Conservation (phyloP, 805 yeast species). For the Isabelozyma heimii region DNA sequence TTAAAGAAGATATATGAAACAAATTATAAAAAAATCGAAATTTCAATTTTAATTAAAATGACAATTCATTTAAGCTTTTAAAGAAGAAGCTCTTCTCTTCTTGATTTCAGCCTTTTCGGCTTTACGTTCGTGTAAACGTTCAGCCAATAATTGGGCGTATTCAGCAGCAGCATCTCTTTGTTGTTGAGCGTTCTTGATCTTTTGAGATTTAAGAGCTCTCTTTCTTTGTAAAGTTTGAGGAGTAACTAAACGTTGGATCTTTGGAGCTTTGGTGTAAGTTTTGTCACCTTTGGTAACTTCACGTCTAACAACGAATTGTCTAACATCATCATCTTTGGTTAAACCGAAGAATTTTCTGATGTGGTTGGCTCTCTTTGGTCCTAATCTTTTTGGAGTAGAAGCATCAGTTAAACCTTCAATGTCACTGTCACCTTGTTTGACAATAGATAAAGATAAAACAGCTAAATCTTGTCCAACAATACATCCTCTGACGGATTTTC, state of each 20-base stretch:
- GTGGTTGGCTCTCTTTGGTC: slow-evolving; percentile 99
- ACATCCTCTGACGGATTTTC: slow-evolving; percentile 99
- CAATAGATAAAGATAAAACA: slow-evolving; percentile 87
- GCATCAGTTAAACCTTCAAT: slow-evolving; percentile 94
- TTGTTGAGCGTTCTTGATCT: slow-evolving; percentile 95
- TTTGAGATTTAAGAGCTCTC: slow-evolving; percentile 92
- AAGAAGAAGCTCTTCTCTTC: slow-evolving; percentile 99
- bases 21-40: not conserved
- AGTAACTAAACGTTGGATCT: slow-evolving; percentile 98
- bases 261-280: slow-evolving; percentile 99
- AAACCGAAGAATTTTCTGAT: slow-evolving; percentile 99
- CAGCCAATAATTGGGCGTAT: slow-evolving; percentile 97
- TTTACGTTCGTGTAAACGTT: slow-evolving; percentile 97
- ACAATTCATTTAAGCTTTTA: slow-evolving; percentile 65
- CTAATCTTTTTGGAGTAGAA: slow-evolving; percentile 97
- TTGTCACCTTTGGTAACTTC: slow-evolving; percentile 97
- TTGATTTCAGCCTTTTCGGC: slow-evolving; percentile 97
- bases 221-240: slow-evolving; percentile 99
- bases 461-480: slow-evolving; percentile 97
- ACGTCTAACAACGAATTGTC: slow-evolving; percentile 93
- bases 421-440: slow-evolving; percentile 96
- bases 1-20: slow-evolving; percentile 1
- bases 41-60: not conserved
- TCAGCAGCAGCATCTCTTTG: slow-evolving; percentile 99
- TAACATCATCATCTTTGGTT: slow-evolving; percentile 88